Conservation (phyloP, 257 asterid genomes). For the Thymus quinquecostatus region DNA sequence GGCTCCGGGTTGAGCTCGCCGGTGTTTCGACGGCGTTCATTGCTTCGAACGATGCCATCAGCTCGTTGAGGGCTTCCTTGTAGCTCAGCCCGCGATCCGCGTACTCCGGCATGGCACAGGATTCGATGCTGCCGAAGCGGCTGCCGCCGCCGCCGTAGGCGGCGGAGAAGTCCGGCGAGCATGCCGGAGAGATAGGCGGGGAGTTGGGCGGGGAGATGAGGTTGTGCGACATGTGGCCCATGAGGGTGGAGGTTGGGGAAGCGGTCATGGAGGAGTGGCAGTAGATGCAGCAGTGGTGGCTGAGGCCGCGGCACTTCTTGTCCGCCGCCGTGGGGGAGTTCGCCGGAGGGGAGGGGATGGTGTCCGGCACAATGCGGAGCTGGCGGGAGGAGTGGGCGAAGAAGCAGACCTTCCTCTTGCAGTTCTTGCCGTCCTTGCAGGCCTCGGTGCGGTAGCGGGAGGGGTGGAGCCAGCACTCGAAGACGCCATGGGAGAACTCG, state of each 20-base stretch:
- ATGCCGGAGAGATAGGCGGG: conserved; percentile 62
- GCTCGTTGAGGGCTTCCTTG: conserved; percentile 56
- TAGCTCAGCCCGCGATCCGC: conserved; percentile 39
- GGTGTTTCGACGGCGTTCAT: conserved; percentile 44
- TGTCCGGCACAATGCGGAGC: conserved; percentile 75
- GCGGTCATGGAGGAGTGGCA: conserved; percentile 56
- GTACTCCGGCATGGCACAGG: conserved; percentile 27
- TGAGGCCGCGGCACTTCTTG: conserved; percentile 24
- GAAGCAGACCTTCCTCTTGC: conserved; percentile 86
- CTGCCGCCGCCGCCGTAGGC: conserved; percentile 20
- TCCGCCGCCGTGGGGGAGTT: conserved; percentile 35
- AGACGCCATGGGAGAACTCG: conserved; percentile 88
- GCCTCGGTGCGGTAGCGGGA: conserved; percentile 90
- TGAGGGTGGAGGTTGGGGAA: conserved; percentile 73
- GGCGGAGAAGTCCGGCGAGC: conserved; percentile 31
- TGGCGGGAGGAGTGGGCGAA: conserved; percentile 84
- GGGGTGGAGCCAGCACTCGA: conserved; percentile 98
- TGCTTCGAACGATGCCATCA: conserved; percentile 68
- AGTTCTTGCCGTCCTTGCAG: conserved; percentile 93
- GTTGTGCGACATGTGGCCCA: conserved; percentile 53
- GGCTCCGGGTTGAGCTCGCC: neutral
- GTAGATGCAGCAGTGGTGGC: conserved; percentile 55
- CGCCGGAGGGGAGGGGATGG: conserved; percentile 26
- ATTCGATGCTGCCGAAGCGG: conserved; percentile 28
- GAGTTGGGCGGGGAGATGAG: conserved; percentile 57